Percentiles rank a stretch among this genome's conserved stretches.
Conservation (phyloP, 805 yeast genomes). For the Schwanniomyces pseudopolymorphus region DNA sequence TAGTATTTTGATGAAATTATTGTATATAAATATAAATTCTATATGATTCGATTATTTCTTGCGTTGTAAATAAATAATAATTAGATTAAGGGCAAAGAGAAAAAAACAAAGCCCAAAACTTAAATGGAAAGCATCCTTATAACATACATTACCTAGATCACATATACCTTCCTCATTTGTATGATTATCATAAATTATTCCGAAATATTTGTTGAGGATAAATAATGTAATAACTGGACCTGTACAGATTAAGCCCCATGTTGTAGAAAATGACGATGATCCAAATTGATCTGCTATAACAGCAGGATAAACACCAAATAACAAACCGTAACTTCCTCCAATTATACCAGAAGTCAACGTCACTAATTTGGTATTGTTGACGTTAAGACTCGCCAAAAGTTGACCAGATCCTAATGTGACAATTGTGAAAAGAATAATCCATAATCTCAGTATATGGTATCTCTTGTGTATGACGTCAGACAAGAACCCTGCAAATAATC, state of each 20-base stretch:
- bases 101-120: constrained; percentile 30
- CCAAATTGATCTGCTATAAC: constrained; percentile 74
- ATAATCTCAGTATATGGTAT: constrained; percentile 56
- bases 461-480: constrained; percentile 60
- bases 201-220: constrained; percentile 54
- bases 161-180: constrained; percentile 41
- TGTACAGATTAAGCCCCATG: constrained; percentile 74
- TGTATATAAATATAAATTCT: not conserved
- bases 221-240: constrained; percentile 63
- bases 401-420: constrained; percentile 37
- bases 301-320: constrained; percentile 76
- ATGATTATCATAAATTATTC: constrained; percentile 50
- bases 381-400: constrained; percentile 29
- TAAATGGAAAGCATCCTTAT: constrained; percentile 33
- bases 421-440: constrained; percentile 56
- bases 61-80: constrained; percentile 27
- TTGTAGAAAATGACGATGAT: constrained; percentile 62
- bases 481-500: constrained; percentile 62
- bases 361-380: constrained; percentile 33
- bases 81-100: constrained; percentile 19
- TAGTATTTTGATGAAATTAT: not conserved
- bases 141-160: constrained; percentile 36
- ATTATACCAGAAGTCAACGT: constrained; percentile 51
- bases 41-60: constrained; percentile 1
- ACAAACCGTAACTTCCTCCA: constrained; percentile 68